Evolutionary conservation across 371 early-diverging fungal species (phyloP), one percentile per base, ranked within the genome.

Genomic region (Mucor piriformis): DNA sequence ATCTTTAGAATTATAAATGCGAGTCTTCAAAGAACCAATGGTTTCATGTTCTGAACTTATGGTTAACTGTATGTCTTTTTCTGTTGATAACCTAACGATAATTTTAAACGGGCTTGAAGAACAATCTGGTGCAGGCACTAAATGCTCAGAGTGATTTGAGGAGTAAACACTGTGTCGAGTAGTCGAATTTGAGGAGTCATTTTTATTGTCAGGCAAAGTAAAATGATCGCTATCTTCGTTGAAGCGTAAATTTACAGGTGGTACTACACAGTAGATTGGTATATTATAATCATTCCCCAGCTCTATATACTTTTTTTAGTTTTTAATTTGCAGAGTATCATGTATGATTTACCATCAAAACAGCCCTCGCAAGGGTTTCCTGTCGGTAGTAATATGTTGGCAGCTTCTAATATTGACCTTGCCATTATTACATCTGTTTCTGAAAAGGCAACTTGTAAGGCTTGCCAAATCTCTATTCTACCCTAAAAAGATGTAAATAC

Each of bases 381-480:
- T 1, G 89, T 87, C 7, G 92, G 92, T 53, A 89, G 66, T n/a
- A 73, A 78, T 10, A 91, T 70, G 35, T 82, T 81, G 10, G 82
- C 86, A 23, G 88, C 79, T 33, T 88, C 84, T 27, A 90, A 53
- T 35, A 92, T 84, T 0, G 83, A 83, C 53, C 74, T 81, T 13
- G 92, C 86, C 49, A 84, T 66, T 40, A 53, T 54, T 15, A 81
- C 33, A 50, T 82, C 82, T 10, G 62, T 51, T 25, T 81, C 66
- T 61, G 76, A 77, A 54, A 78, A 73, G 2, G 79, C 81, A 18
- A 76, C 79, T 29, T 79, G 71, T 33, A 91, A 66, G 11, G 89
- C 88, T 63, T 87, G 86, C 91, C 91, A 91, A 42, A 90, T 79
- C 71, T 90, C 90, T 27, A 63, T 46, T 20, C 85, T 76, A 16